These are phyloP conservation scores for Aspergillus leporis DNA, from an alignment of 495 filamentous ascomycete genomes.

Conservation along the genomic window DNA sequence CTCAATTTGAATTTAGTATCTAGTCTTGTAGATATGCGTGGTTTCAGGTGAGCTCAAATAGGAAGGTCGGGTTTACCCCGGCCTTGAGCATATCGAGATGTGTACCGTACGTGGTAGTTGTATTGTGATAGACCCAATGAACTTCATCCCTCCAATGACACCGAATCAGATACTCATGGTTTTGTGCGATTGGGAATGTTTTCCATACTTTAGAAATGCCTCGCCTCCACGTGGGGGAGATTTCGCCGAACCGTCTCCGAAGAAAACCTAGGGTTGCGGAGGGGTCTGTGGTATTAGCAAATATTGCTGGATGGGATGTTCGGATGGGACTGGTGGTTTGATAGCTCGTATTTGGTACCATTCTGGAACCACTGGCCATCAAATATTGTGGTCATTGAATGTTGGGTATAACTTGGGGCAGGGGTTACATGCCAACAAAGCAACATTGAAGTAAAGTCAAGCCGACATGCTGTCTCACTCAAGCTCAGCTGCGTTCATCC, in stretches of 20 bases:
- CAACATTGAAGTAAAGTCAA: background rate
- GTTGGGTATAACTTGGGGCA: background rate
- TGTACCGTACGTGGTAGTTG: background rate
- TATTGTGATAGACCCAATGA: background rate
- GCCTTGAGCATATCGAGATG: background rate
- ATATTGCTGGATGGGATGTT: background rate
- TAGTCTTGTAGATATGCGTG: conserved; percentile 5
- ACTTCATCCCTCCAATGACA: background rate
- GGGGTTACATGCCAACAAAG: background rate
- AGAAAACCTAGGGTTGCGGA: background rate
- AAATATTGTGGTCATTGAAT: background rate
- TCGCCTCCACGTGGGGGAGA: background rate
- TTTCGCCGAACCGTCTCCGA: conserved; percentile 7
- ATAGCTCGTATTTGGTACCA: background rate
- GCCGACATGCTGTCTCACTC: background rate
- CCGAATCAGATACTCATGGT: background rate
- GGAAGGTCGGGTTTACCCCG: background rate
- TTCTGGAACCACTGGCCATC: no score
- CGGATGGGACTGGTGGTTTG: background rate
- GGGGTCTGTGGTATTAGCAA: background rate
- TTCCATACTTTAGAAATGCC: background rate
- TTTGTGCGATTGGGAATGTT: background rate
- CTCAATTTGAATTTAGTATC: conserved; percentile 12
- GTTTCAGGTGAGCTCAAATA: background rate
- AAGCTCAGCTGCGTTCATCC: background rate